phyloP scores from a whole-genome alignment of 2,329 filamentous ascomycete genomes.

The Phoma sp. region DNA sequence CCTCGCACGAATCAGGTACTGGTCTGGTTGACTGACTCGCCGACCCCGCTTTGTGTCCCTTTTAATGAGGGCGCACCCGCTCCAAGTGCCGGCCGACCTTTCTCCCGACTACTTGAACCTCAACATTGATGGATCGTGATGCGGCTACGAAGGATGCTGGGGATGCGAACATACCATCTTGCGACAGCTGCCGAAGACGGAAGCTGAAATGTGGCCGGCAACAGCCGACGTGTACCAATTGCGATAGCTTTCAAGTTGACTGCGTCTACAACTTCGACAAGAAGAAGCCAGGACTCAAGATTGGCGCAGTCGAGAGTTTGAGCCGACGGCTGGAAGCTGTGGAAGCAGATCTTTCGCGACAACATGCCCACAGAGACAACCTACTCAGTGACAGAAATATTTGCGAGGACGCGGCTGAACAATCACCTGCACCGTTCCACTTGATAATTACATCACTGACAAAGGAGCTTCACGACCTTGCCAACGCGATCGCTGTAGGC shows the following conservation, averaged over 20 bases:
- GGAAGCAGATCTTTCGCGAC: not conserved
- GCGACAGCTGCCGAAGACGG: not conserved
- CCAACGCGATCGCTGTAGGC: not conserved
- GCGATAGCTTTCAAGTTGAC: not conserved
- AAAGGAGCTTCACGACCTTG: not conserved
- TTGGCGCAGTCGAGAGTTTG: not conserved
- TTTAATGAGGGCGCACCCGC: not conserved
- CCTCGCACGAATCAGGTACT: not conserved
- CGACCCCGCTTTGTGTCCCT: not conserved
- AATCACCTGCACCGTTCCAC: not conserved
- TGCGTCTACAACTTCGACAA: not conserved
- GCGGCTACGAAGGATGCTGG: not conserved
- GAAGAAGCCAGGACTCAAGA: not conserved
- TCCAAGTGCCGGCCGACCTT: not conserved
- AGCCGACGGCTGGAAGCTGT: not conserved
- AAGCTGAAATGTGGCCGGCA: constrained; percentile 1
- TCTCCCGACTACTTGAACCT: too few relatives aligned
- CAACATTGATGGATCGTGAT: not conserved
- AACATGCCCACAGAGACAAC: not conserved
- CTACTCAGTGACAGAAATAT: not conserved
- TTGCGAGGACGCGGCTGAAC: not conserved
- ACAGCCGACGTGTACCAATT: not conserved
- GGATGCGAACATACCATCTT: not conserved
- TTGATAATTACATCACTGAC: not conserved
- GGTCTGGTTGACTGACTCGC: not conserved